phyloP scores from a whole-genome alignment of 2,329 filamentous ascomycete species.

The Furcasterigmium sp. region DNA sequence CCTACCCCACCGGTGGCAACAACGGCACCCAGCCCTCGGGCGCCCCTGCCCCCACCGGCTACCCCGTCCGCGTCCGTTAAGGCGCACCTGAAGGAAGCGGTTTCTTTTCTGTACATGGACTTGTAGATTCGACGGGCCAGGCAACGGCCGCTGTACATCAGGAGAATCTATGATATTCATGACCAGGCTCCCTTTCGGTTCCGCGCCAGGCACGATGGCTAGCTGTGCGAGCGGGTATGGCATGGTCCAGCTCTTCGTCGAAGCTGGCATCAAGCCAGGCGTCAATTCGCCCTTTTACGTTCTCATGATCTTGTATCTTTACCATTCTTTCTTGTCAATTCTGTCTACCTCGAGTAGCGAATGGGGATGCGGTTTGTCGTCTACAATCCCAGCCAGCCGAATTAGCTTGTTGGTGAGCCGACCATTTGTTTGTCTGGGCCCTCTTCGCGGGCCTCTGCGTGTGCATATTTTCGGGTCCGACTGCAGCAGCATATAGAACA shows the following conservation, averaged over 20 bases:
- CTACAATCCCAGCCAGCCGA: background rate
- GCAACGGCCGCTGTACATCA: background rate
- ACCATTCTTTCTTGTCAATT: constrained; percentile 5
- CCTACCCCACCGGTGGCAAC: constrained; percentile 30
- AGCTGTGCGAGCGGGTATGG: background rate
- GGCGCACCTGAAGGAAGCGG: constrained; percentile 1
- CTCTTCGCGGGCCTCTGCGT: background rate
- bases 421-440: background rate
- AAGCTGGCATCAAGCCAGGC: background rate
- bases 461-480: background rate
- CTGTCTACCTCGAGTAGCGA: constrained; percentile 2
- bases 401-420: constrained; percentile 1
- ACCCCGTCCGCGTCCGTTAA: constrained; percentile 9
- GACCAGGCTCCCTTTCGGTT: background rate
- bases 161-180: constrained; percentile 3
- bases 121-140: constrained; percentile 3
- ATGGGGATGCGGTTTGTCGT: constrained; percentile 13
- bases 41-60: constrained; percentile 26
- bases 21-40: constrained; percentile 29
- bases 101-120: constrained; percentile 2
- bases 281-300: background rate
- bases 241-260: background rate
- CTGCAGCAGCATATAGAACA: background rate
- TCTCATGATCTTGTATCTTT: constrained; percentile 7
- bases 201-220: background rate